phyloP scores from a whole-genome alignment of 179 eudicot genomes.

The Carnegiea gigantea region DNA sequence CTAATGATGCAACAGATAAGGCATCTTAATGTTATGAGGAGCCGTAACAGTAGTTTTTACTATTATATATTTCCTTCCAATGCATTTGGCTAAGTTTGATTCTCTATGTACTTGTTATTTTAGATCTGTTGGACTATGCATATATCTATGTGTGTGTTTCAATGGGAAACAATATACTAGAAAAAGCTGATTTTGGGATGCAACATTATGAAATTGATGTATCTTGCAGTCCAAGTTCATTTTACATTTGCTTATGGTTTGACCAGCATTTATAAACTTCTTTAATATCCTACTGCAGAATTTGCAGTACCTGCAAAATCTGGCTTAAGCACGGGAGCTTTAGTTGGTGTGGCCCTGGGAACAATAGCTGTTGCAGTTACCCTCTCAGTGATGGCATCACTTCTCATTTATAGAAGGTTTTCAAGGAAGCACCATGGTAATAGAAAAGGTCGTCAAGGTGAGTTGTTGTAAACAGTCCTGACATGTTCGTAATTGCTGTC shows the following conservation, averaged over 20 bases:
- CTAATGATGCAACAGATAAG: neutral
- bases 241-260: neutral
- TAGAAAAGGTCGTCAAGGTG: conserved; percentile 26
- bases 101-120: neutral
- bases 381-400: conserved; percentile 48
- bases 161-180: neutral
- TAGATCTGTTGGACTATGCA: neutral
- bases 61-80: neutral
- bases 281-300: conserved; percentile 37
- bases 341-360: conserved; percentile 65
- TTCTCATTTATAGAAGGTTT: conserved; percentile 23
- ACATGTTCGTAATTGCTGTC: conserved; percentile 3
- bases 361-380: conserved; percentile 57
- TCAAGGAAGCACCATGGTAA: conserved; percentile 14
- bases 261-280: neutral
- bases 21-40: neutral
- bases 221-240: no score
- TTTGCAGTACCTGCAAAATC: conserved; percentile 31
- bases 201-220: neutral
- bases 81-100: neutral
- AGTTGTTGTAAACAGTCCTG: neutral
- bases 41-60: neutral
- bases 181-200: neutral
- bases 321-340: conserved; percentile 67
- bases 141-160: neutral